Evolutionary conservation across 2,329 filamentous ascomycete species (phyloP), one percentile per base, ranked within the genome.

Genomic region (Penicillium brasilianum): DNA sequence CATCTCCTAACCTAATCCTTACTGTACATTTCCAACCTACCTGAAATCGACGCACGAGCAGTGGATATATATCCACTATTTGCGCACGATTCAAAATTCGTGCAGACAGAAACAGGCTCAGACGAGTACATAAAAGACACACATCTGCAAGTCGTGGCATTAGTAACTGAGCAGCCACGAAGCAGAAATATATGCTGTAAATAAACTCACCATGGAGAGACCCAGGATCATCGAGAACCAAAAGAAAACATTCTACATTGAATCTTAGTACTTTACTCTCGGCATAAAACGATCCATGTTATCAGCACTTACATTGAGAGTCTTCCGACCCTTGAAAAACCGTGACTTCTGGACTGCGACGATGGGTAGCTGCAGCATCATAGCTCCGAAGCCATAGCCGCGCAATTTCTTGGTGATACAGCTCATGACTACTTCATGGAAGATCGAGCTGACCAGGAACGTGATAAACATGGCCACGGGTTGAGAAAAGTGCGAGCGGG

Each of bases 341-440:
- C 83, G 86, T 4, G 90, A 93, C 64, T 91, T 86, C 81, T 98
- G 95, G 32, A 98, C 81, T 76, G 93, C 87, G n/a, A 98, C 91
- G 67, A 98, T 95, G 0, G 95, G 95, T 68, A 98, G 85, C 82
- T 99, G 95, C 64, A 96, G 80, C 95, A 99, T 98, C 88, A 97
- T 95, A 64, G 92, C 90, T 20, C 96, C 73, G 74, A 97, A 96
- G 10, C 94, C 95, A 73, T 98, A 99, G 13, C 95, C 95, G 39
- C 95, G 83, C 49, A 98, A 83, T 81, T 99, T 98, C 83, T 97
- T 94, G 28, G 93, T 97, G 75, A 99, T 98, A 76, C 94, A 98
- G 8, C 91, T 93, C 91, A 99, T 96, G 71, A 99, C 91, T 59
- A 99, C 85, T 78, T 99, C 95, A 74, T 98, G 95, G 16, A 92